These are phyloP conservation scores for Monosporozyma siamensis DNA, from an alignment of 805 yeast species.

Conservation along the genomic window DNA sequence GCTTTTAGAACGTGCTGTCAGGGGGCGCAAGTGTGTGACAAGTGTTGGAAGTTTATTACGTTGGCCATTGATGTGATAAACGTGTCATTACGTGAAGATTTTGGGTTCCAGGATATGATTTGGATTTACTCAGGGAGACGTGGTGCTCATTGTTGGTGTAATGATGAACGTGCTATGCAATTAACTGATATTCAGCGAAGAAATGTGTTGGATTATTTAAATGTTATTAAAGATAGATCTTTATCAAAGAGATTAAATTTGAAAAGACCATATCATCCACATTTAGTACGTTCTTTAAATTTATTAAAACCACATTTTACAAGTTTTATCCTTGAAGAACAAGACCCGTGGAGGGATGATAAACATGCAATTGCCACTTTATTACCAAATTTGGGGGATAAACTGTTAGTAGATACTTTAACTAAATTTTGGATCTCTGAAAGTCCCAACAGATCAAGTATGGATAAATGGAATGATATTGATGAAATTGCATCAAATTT, in stretches of 20 bases:
- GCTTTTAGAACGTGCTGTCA: constrained; percentile 87
- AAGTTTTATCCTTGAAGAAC: constrained; percentile 61
- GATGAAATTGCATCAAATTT: constrained; percentile 38
- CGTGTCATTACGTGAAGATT: constrained; percentile 67
- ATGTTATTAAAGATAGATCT: constrained; percentile 51
- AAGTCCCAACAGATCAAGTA: constrained; percentile 43
- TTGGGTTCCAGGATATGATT: constrained; percentile 75
- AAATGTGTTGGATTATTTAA: constrained; percentile 76
- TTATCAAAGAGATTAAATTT: constrained; percentile 41
- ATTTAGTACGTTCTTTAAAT: constrained; percentile 64
- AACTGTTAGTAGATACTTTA: constrained; percentile 43
- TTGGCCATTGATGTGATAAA: constrained; percentile 74
- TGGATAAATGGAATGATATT: constrained; percentile 72
- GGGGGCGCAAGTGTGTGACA: constrained; percentile 72
- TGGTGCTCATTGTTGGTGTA: constrained; percentile 98
- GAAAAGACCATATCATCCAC: constrained; percentile 85
- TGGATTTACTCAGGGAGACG: constrained; percentile 99
- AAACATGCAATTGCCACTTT: constrained; percentile 48
- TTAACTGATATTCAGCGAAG: constrained; percentile 67
- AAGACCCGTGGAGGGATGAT: constrained; percentile 73
- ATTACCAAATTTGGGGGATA: constrained; percentile 54
- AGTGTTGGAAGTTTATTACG: constrained; percentile 89
- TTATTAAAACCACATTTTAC: constrained; percentile 55
- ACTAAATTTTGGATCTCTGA: constrained; percentile 46
- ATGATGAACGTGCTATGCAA: constrained; percentile 71